Conservation (phyloP, 257 asterid genomes). For the Solanum rostratum region DNA sequence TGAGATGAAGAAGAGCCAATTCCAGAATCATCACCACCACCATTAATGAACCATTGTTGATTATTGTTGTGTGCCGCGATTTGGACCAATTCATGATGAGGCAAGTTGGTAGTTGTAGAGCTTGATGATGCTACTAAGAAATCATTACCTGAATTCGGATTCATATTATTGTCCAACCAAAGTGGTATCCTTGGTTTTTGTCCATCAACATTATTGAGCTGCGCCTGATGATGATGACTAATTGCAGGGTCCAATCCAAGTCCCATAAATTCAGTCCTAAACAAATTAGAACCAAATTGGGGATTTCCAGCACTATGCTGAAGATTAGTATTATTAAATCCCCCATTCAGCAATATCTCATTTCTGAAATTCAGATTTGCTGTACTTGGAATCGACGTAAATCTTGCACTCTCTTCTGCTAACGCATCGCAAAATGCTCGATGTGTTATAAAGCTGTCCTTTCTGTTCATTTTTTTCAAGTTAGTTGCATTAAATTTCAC, state of each 20-base stretch:
- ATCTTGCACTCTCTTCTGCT: conserved; percentile 11
- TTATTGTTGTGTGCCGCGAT: not conserved
- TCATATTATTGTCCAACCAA: conserved; percentile 1
- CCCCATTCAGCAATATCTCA: not conserved
- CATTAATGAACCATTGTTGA: not conserved
- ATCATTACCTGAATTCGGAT: not conserved
- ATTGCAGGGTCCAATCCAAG: conserved; percentile 1
- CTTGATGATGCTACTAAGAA: not conserved
- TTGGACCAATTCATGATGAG: not conserved
- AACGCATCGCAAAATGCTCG: conserved; percentile 16
- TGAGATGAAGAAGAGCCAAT: not conserved
- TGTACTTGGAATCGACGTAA: not conserved
- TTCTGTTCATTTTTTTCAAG: not conserved
- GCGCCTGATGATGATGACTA: not conserved
- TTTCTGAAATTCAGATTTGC: not conserved
- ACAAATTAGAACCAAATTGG: not conserved
- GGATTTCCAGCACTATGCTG: not conserved
- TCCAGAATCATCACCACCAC: not conserved
- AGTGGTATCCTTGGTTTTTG: conserved; percentile 2
- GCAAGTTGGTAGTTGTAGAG: not conserved
- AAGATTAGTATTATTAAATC: not conserved
- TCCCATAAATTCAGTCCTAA: conserved; percentile 8
- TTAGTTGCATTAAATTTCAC: not conserved
- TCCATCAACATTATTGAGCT: not conserved
- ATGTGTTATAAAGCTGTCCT: conserved; percentile 17